Base-by-base conservation (phyloP, 1,284 basidiomycete genomes). In the Termitomyces sp. region DNA sequence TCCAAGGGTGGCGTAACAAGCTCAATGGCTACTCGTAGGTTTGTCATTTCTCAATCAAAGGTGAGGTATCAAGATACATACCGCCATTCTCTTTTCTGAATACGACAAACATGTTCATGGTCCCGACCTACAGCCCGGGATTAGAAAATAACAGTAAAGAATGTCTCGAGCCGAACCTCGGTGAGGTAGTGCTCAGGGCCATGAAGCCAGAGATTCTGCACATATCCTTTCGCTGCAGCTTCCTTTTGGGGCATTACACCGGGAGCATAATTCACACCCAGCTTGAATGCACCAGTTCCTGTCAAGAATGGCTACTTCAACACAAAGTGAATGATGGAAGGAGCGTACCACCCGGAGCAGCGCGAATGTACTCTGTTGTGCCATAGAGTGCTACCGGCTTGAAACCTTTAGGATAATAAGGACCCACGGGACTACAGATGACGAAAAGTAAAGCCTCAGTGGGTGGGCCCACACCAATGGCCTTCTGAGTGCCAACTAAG, bases 31-130 rank as follows among this genome's bases (percentile, higher is more conserved):
- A 58, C 12, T 21, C n/a, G 39, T 13, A 5, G 15, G 7, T 34
- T 28, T 15, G 56, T 12, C 34, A 38, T 30, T 42, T 45, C n/a
- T 52, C n/a, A 40, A 8, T 17, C 33, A n/a, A 19, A 3, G 7
- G 34, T 15, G 10, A 28, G 8, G 30, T 41, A 13, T 24, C 1
- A 19, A 54, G 5, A 28, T 19, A 72, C 79, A 63, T 61, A 85
- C 86, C 73, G 39, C 91, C 93, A 63, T 94, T 83, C 9, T 82
- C 77, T 28, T 80, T 80, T 67, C 84, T 83, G 70, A 98, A 83
- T 0, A 88, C 94, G 42, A 92, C 82, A 60, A 98, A 97, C 66
- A 96, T 75, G 74, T 99, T 99, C 97, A 99, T 98, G 1, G 94
- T 95, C 30, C 95, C 95, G 33, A 93, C 90, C 81, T 83, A 58